phyloP scores from a whole-genome alignment of 2,329 filamentous ascomycete genomes.

The Cylindrodendrum hubeiense region DNA sequence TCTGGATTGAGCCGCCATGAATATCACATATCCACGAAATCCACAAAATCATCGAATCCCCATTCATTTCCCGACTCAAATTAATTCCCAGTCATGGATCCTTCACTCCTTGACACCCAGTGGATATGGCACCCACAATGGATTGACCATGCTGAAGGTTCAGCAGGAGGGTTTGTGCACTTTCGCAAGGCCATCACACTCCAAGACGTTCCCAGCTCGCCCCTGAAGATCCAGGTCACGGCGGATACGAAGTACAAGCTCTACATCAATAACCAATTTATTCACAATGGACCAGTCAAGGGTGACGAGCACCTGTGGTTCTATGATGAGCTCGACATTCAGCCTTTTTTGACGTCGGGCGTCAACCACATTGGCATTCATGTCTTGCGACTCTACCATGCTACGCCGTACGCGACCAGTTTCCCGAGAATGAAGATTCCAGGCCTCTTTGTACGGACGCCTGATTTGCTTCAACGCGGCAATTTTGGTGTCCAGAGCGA shows the following conservation, averaged over 20 bases:
- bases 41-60: neutral
- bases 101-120: neutral
- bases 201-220: neutral
- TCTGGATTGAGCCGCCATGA: neutral
- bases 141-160: neutral
- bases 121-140: constrained; percentile 8
- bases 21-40: neutral
- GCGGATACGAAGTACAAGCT: constrained; percentile 41
- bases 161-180: neutral
- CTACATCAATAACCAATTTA: constrained; percentile 30
- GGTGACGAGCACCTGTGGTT: constrained; percentile 36
- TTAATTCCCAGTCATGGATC: neutral
- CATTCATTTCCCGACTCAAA: neutral
- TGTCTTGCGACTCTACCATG: constrained; percentile 36
- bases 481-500: neutral
- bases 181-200: neutral
- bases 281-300: constrained; percentile 38
- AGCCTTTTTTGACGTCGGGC: constrained; percentile 26
- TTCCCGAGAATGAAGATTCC: constrained; percentile 25
- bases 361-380: constrained; percentile 29
- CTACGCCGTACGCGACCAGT: constrained; percentile 26
- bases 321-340: constrained; percentile 39
- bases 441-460: neutral
- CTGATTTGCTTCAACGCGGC: neutral
- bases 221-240: constrained; percentile 26